Evolutionary conservation across 192 early-diverging fungal genomes (phyloP), one percentile per base, ranked within the genome.

Genomic region (Spizellomyces sp.): DNA sequence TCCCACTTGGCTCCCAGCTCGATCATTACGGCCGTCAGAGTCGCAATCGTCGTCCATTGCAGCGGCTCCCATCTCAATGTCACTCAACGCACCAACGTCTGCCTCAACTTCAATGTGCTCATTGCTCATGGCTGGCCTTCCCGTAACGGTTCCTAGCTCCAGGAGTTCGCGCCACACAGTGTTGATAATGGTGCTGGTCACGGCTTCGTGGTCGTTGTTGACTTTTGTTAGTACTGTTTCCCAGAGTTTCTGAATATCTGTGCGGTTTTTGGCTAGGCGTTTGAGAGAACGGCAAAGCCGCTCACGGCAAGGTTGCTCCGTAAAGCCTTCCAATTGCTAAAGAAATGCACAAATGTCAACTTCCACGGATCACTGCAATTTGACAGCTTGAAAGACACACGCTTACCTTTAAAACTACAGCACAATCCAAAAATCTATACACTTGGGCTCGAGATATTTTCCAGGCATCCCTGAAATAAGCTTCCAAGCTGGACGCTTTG

Each of bases 231-330:
- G 69, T 8, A 76, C 78, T 2, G 76, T 17, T 22, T 64, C 64
- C 84, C 84, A 86, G 19, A 86, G 80, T 9, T 48, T 76, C 41
- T 79, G 69, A 22, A 84, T 57, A 60, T 84, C 82, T 9, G 27
- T 17, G 17, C 62, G 59, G 36, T 65, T 80, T 52, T 81, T 81
- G 48, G 77, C 80, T 22, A 84, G 66, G 6, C 71, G 61, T 63
- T 84, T 84, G 15, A 86, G 67, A 9, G 84, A 81, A 0, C 84
- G 75, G 61, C 84, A 86, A 9, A 86, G 77, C 9, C 84, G 79
- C 64, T 86, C 84, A 22, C 80, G 81, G 10, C 75, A 78, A 19
- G 84, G 84, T n/a, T 71, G 75, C 10, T 72, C 64, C 3, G 58
- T 9, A 61, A 86, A 86, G 15, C 64, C 76, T 7, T 81, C 80